These are phyloP conservation scores for Suillus tomentosus DNA, from an alignment of 768 basidiomycete species.

Conservation along the genomic window DNA sequence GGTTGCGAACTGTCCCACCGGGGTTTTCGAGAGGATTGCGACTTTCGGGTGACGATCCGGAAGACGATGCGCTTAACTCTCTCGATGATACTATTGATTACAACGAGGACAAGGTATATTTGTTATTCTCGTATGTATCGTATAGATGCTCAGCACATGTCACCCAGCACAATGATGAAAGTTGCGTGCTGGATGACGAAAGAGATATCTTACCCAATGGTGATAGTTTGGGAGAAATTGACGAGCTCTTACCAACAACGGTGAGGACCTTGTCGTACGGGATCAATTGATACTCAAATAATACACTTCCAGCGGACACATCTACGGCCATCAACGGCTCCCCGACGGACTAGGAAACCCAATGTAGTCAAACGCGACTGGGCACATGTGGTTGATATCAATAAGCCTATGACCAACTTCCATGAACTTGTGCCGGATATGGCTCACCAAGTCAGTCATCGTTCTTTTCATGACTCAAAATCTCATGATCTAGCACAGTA, in stretches of 20 bases:
- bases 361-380: slow-evolving; percentile 85
- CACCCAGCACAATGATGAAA: slow-evolving; percentile 22
- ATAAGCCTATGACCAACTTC: slow-evolving; percentile 86
- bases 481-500: slow-evolving; percentile 53
- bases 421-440: slow-evolving; percentile 92
- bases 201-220: slow-evolving; percentile 20
- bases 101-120: slow-evolving; percentile 21
- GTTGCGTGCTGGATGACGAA: slow-evolving; percentile 22
- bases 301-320: slow-evolving; percentile 49
- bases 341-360: slow-evolving; percentile 42
- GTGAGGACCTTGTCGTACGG: slow-evolving; percentile 29
- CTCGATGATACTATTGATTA: slow-evolving; percentile 25
- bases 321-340: slow-evolving; percentile 52
- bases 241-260: slow-evolving; percentile 73
- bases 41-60: slow-evolving; percentile 58
- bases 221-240: slow-evolving; percentile 54
- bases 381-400: slow-evolving; percentile 97
- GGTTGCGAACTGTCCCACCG: slow-evolving; percentile 73
- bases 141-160: slow-evolving; percentile 30
- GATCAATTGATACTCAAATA: slow-evolving; percentile 3
- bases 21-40: slow-evolving; percentile 82
- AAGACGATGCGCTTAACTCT: slow-evolving; percentile 44
- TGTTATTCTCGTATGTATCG: background rate
- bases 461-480: slow-evolving; percentile 2
- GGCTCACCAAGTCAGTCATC: slow-evolving; percentile 79